A percentile compares a stretch with the other conserved stretches of the same genome.
Evolutionary conservation across 1,284 basidiomycete genomes (phyloP).

Genomic region (Ustilago lituana): DNA sequence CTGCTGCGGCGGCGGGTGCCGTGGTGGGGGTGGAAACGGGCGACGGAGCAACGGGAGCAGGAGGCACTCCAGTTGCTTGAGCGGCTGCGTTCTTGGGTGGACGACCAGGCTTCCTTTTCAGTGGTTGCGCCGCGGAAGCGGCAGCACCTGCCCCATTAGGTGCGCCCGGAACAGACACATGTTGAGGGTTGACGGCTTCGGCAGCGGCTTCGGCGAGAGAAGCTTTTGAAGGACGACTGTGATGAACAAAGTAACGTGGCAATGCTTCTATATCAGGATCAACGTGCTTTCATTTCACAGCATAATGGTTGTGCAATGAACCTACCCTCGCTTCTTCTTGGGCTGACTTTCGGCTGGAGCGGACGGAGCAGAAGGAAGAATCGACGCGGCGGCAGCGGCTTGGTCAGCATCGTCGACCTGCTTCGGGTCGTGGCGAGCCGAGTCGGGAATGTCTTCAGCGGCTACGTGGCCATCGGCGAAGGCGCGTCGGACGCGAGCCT

Average conservation of each 20-base stretch:
- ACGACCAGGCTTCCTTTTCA: conserved; percentile 32
- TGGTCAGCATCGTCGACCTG: conserved; percentile 12
- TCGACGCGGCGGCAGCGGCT: conserved; percentile 7
- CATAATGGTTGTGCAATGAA: not conserved
- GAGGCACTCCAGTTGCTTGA: conserved; percentile 3
- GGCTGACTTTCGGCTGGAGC: conserved; percentile 12
- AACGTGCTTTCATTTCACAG: not conserved
- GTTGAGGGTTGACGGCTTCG: not conserved
- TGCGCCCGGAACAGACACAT: not conserved
- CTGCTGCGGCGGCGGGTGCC: conserved; percentile 4
- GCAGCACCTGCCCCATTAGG: conserved; percentile 11
- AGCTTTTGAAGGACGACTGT: conserved; percentile 34
- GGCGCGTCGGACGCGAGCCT: conserved; percentile 36
- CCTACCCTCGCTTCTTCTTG: conserved; percentile 48
- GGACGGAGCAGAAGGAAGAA: not conserved
- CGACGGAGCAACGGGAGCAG: conserved; percentile 11
- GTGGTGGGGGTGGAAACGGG: conserved; percentile 1
- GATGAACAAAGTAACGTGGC: not conserved
- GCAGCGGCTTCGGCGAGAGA: conserved; percentile 14
- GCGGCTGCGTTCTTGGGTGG: conserved; percentile 26
- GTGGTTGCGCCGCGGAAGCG: not conserved
- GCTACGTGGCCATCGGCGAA: conserved; percentile 49
- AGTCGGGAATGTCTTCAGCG: conserved; percentile 48
- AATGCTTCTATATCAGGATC: too few relatives aligned
- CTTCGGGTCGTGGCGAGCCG: conserved; percentile 36